phyloP scores from a whole-genome alignment of 2,329 filamentous ascomycete species.

The Diplocarpon rosae region DNA sequence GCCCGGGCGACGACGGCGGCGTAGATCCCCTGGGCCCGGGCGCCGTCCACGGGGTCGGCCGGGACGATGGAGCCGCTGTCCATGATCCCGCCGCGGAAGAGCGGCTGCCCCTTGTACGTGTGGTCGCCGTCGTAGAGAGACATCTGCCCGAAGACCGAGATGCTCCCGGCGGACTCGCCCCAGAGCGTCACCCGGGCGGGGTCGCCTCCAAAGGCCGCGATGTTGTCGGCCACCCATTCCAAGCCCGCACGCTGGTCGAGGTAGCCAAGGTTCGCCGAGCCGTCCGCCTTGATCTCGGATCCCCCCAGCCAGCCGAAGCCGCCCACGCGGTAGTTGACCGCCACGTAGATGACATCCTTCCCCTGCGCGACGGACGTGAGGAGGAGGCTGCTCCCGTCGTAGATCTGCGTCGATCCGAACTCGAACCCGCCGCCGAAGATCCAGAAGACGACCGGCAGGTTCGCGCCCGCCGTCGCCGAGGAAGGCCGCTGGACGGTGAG shows the following conservation, averaged over 20 bases:
- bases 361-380: slow-evolving; percentile 33
- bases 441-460: slow-evolving; percentile 59
- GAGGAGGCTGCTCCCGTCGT: slow-evolving; percentile 40
- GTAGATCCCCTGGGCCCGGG: slow-evolving; percentile 55
- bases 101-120: slow-evolving; percentile 60
- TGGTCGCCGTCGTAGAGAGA: slow-evolving; percentile 60
- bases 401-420: slow-evolving; percentile 39
- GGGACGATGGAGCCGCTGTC: slow-evolving; percentile 56
- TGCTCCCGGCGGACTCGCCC: slow-evolving; percentile 47
- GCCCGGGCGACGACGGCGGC: slow-evolving; percentile 47
- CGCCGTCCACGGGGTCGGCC: slow-evolving; percentile 50
- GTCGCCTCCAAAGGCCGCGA: slow-evolving; percentile 61
- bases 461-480: slow-evolving; percentile 41
- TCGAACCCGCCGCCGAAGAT: slow-evolving; percentile 60
- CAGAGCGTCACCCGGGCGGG: slow-evolving; percentile 33
- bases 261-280: slow-evolving; percentile 58
- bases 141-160: slow-evolving; percentile 70
- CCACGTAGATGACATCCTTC: slow-evolving; percentile 63
- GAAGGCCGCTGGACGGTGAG: slow-evolving; percentile 48
- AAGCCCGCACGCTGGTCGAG: slow-evolving; percentile 63
- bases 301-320: slow-evolving; percentile 67
- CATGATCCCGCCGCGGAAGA: slow-evolving; percentile 74
- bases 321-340: slow-evolving; percentile 66
- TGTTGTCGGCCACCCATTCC: slow-evolving; percentile 70
- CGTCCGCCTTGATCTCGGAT: slow-evolving; percentile 54